Percentiles rank a stretch among this genome's conserved stretches.
phyloP scores from a whole-genome alignment of 345 rosid species.

The Pugionium cornutum region DNA sequence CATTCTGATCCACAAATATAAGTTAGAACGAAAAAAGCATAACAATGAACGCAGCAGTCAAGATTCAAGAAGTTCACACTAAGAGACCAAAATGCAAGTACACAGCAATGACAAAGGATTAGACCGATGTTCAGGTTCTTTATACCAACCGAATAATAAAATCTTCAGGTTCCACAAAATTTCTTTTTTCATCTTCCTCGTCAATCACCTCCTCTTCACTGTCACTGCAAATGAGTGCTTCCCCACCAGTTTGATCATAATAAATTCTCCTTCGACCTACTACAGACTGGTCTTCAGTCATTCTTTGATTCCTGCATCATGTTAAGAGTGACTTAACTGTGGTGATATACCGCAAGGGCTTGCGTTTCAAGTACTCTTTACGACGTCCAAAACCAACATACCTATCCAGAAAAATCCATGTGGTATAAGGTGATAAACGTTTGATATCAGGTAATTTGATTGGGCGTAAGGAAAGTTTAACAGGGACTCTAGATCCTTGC shows the following conservation, averaged over 20 bases:
- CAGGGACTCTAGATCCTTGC: slow-evolving; percentile 76
- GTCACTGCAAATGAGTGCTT: slow-evolving; percentile 99
- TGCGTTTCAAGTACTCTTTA: slow-evolving; percentile 12
- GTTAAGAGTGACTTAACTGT: background rate
- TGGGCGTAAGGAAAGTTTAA: slow-evolving; percentile 72
- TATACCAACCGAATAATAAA: slow-evolving; percentile 82
- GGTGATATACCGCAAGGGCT: background rate
- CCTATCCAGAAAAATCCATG: slow-evolving; percentile 98
- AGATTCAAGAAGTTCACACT: slow-evolving; percentile 11
- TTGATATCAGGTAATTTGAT: slow-evolving; percentile 74
- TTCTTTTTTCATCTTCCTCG: slow-evolving; percentile 81
- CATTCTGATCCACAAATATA: slow-evolving; percentile 53
- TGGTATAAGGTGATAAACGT: slow-evolving; percentile 90
- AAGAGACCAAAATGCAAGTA: slow-evolving; percentile 24
- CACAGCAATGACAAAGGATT: background rate
- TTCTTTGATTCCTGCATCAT: slow-evolving; percentile 90
- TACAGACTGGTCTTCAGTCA: slow-evolving; percentile 98
- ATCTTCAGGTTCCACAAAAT: slow-evolving; percentile 77
- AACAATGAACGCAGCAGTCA: slow-evolving; percentile 12
- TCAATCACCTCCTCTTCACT: slow-evolving; percentile 91
- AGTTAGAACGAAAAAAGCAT: background rate
- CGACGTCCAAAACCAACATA: slow-evolving; percentile 33
- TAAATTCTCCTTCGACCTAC: slow-evolving; percentile 96
- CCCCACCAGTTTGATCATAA: slow-evolving; percentile 96
- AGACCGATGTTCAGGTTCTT: slow-evolving; percentile 1